These are phyloP conservation scores for Diospyros lotus DNA, from an alignment of 148 eudicot species.

Conservation along the genomic window DNA sequence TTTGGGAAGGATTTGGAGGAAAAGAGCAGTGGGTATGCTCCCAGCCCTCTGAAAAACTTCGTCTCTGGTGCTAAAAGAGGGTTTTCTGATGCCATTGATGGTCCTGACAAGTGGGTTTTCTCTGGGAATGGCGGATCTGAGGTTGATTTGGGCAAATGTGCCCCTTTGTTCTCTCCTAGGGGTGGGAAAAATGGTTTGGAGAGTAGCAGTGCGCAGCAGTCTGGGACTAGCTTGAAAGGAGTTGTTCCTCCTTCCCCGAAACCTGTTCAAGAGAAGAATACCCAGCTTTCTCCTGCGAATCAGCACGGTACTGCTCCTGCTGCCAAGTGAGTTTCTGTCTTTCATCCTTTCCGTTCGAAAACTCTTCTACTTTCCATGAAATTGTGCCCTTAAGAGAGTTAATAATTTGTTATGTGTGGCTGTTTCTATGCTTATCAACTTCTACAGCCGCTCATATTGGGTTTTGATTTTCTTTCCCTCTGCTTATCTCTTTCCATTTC, in stretches of 20 bases:
- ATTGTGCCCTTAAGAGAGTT: not conserved
- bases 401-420: not conserved
- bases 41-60: conserved; percentile 20
- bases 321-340: conserved; percentile 33
- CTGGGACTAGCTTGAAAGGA: conserved; percentile 24
- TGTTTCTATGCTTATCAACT: not conserved
- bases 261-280: conserved; percentile 36
- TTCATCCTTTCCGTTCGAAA: not conserved
- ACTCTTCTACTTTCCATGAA: not conserved
- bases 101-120: conserved; percentile 46
- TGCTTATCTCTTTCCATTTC: not conserved
- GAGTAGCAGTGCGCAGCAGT: conserved; percentile 15
- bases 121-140: conserved; percentile 40
- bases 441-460: not conserved
- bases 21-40: conserved; percentile 4
- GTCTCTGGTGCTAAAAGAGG: conserved; percentile 52
- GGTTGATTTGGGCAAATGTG: conserved; percentile 24
- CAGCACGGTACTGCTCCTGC: conserved; percentile 33
- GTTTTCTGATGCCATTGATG: conserved; percentile 46
- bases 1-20: conserved; percentile 27
- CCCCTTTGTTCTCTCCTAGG: conserved; percentile 20
- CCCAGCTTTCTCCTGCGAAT: conserved; percentile 12
- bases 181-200: conserved; percentile 19
- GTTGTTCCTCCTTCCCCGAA: conserved; percentile 17
- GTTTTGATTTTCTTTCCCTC: not conserved